Evolutionary conservation across 371 early-diverging fungal species (phyloP), one percentile per base, ranked within the genome.

Genomic region (Parasitella parasitica): DNA sequence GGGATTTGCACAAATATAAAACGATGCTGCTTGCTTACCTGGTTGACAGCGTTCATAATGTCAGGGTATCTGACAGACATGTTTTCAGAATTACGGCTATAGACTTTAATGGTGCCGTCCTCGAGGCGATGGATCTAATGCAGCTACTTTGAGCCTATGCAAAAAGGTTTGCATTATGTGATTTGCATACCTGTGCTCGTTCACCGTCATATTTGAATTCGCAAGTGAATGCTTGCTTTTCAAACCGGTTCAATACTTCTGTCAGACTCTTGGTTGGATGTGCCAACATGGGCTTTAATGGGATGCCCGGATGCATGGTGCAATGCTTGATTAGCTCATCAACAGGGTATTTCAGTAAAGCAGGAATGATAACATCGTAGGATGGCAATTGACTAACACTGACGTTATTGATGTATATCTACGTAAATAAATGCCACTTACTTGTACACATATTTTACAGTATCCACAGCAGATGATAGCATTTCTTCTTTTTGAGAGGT

Each of bases 121-220:
- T 83, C 88, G 16, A 92, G 69, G 26, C 73, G 72, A 74, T 98
- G 98, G 53, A 97, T 92, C 88, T 46, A 22, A 22, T 46, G 12
- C 87, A 24, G 4, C 8, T 11, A 2, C 11, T 46, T 18, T 13
- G 11, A 24, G 24, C 46, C 12, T 24, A 12, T 43, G 43, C 22
- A 20, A 20, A 18, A 11, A 9, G 5, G n/a, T n/a, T 12, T 12
- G 20, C 12, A 18, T 36, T 15, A 46, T 2, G 1, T 9, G 12
- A 11, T 2, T 20, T 20, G 7, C 9, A 9, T 46, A 46, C 87
- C 20, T 99, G 99, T 16, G 97, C 97, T 53, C 99, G 88, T 83
- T 99, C 99, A 20, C 99, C 99, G 70, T 99, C 99, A 71, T 99
- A 99, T 77, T 99, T 99, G 81, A 91, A 99, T 77, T 99, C 99